phyloP scores from a whole-genome alignment of 1,284 basidiomycete species.

The Cystobasidium sp. region DNA sequence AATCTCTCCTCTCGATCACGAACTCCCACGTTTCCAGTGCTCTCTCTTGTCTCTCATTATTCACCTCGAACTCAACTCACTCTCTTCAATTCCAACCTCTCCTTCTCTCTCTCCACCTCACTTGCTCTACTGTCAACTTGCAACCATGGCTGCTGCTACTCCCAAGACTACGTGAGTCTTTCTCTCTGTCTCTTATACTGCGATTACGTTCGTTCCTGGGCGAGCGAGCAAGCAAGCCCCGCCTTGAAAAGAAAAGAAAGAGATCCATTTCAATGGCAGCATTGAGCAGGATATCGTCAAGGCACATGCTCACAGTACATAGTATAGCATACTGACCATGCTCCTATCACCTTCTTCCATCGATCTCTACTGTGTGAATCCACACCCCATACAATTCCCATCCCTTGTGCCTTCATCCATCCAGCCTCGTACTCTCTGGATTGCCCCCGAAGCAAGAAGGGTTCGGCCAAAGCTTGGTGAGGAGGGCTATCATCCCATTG shows the following conservation, averaged over 20 bases:
- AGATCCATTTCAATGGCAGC: neutral
- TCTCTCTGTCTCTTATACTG: neutral
- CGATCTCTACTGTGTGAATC: neutral
- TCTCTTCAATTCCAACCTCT: neutral
- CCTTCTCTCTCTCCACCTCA: neutral
- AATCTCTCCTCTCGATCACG: neutral
- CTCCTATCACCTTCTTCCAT: neutral
- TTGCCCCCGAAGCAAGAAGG: constrained; percentile 53
- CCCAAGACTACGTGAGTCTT: constrained; percentile 26
- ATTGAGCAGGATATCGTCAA: no score
- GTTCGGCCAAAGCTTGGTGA: constrained; percentile 46
- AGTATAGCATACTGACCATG: no score
- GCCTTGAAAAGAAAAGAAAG: neutral
- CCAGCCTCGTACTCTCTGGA: constrained; percentile 44
- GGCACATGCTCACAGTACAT: no score
- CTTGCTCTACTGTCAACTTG: neutral
- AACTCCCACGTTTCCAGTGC: neutral
- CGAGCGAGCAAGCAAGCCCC: neutral
- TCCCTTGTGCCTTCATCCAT: neutral
- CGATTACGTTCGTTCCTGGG: no score
- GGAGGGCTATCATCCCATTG: constrained; percentile 10
- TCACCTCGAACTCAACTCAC: neutral
- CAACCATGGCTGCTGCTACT: constrained; percentile 17
- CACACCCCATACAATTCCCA: neutral
- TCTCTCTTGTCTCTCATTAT: neutral